A percentile compares a stretch with the other conserved stretches of the same genome.
These are phyloP conservation scores for Penicillium sp. DNA, from an alignment of 2,329 filamentous ascomycete genomes.

Conservation along the genomic window DNA sequence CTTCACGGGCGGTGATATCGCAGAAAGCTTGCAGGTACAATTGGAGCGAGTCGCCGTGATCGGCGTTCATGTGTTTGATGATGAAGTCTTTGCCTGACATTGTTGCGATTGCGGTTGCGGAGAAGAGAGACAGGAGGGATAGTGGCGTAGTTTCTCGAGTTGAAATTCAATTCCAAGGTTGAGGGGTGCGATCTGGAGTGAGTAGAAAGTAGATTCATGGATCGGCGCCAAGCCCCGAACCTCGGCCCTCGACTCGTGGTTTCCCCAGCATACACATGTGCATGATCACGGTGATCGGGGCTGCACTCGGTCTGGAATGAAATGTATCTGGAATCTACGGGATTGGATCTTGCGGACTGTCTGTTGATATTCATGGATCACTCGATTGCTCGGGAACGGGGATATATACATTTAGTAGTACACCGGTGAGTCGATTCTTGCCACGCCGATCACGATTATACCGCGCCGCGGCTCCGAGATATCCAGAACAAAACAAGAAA, in stretches of 20 bases:
- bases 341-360: background rate
- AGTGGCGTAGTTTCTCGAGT: background rate
- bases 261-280: background rate
- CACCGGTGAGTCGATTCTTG: slow-evolving; percentile 8
- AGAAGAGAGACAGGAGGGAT: background rate
- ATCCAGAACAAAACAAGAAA: background rate
- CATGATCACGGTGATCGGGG: background rate
- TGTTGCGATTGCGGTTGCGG: slow-evolving; percentile 1
- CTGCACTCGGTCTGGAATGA: background rate
- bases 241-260: slow-evolving; percentile 14
- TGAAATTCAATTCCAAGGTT: background rate
- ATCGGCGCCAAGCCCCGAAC: slow-evolving; percentile 20
- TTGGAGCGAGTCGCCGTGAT: slow-evolving; percentile 71
- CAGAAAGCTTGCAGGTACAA: slow-evolving; percentile 75
- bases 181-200: background rate
- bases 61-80: slow-evolving; percentile 81
- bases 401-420: slow-evolving; percentile 17
- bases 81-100: slow-evolving; percentile 57
- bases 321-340: background rate
- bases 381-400: background rate
- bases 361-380: background rate
- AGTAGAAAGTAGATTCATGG: slow-evolving; percentile 1
- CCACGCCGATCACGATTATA: slow-evolving; percentile 3
- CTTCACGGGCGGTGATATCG: slow-evolving; percentile 54
- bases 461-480: slow-evolving; percentile 1